These are phyloP conservation scores for Arthrobotrys pseudoclavata DNA, from an alignment of 2,329 filamentous ascomycete genomes.

Conservation along the genomic window DNA sequence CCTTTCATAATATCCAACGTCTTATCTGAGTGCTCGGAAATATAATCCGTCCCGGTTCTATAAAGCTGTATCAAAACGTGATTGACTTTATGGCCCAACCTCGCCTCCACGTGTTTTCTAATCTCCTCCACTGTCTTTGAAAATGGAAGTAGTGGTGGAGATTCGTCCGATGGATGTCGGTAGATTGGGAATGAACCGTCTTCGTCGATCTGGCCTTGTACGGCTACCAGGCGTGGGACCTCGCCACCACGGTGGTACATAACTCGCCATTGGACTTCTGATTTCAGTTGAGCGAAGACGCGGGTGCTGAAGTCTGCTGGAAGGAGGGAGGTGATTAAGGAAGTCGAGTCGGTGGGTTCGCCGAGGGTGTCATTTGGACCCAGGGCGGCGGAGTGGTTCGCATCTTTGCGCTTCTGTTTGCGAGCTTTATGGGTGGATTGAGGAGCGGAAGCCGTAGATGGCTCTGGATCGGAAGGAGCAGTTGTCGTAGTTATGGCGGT, in stretches of 20 bases:
- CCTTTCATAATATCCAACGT: constrained; percentile 87
- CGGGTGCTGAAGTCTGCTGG: constrained; percentile 71
- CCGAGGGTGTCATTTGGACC: constrained; percentile 74
- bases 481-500: not conserved
- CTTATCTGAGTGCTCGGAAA: constrained; percentile 97
- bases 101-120: constrained; percentile 76
- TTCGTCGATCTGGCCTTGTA: constrained; percentile 79
- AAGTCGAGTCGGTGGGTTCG: constrained; percentile 78
- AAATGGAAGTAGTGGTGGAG: constrained; percentile 81
- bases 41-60: constrained; percentile 88
- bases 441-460: not conserved
- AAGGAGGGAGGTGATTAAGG: constrained; percentile 79
- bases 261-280: constrained; percentile 86
- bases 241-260: constrained; percentile 95
- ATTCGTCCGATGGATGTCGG: constrained; percentile 91
- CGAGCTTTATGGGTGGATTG: constrained; percentile 60
- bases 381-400: constrained; percentile 62
- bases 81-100: constrained; percentile 84
- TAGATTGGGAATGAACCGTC: constrained; percentile 88
- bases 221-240: constrained; percentile 89
- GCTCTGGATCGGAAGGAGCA: not conserved
- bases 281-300: constrained; percentile 78
- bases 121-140: constrained; percentile 79
- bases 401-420: constrained; percentile 60
- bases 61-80: constrained; percentile 95